Conservation (phyloP, 2,329 filamentous ascomycete genomes). For the Colletotrichum gloeosporioides region DNA sequence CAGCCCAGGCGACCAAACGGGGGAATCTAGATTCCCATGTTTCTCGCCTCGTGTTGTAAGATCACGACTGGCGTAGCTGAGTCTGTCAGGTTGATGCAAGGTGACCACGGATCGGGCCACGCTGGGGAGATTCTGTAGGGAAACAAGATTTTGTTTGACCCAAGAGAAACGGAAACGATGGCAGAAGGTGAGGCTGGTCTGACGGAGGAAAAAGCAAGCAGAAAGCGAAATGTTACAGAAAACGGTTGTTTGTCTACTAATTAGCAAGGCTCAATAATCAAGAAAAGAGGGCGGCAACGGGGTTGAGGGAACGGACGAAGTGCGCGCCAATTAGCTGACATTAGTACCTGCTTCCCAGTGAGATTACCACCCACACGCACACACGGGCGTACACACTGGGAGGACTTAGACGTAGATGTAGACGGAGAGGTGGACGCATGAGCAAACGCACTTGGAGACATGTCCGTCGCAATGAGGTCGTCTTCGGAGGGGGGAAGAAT, state of each 20-base stretch:
- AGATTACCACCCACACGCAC: constrained; percentile 21
- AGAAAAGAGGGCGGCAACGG: background rate
- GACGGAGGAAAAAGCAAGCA: constrained; percentile 5
- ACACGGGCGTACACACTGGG: background rate
- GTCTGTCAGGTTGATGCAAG: background rate
- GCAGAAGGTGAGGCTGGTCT: background rate
- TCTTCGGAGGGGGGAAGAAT: background rate
- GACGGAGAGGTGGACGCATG: background rate
- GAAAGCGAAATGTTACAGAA: constrained; percentile 20
- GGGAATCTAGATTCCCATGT: background rate
- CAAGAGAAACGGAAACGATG: background rate
- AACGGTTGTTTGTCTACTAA: constrained; percentile 12
- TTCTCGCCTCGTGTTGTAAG: background rate
- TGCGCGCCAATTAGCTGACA: constrained; percentile 19
- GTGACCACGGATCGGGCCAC: background rate
- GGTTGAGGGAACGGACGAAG: constrained; percentile 1
- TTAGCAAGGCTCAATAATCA: background rate
- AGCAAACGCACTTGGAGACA: constrained; percentile 1
- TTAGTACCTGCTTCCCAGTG: constrained; percentile 18
- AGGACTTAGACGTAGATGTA: background rate
- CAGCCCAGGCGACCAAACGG: background rate
- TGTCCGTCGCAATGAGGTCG: background rate
- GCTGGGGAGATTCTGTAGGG: constrained; percentile 13
- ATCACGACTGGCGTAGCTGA: background rate
- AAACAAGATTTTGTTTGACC: constrained; percentile 4